These are phyloP conservation scores for Cladochytrium replicatum DNA, from an alignment of 192 early-diverging fungal genomes.

Conservation along the genomic window DNA sequence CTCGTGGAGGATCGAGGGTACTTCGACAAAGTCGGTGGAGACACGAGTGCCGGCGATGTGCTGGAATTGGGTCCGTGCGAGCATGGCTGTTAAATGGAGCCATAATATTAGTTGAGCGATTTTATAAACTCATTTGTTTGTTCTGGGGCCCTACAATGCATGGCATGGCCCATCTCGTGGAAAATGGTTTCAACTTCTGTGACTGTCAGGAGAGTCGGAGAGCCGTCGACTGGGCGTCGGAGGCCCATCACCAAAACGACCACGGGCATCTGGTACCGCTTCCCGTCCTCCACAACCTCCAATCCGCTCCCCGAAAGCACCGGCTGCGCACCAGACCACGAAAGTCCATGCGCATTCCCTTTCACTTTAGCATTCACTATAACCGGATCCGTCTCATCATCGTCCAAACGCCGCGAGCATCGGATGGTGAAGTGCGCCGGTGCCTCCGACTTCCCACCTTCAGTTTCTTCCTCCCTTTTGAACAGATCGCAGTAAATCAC, in stretches of 20 bases:
- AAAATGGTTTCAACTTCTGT: slow-evolving; percentile 90
- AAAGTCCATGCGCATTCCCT: slow-evolving; percentile 4
- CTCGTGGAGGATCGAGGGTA: slow-evolving; percentile 95
- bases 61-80: slow-evolving; percentile 90
- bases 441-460: slow-evolving; percentile 59
- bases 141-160: slow-evolving; percentile 69
- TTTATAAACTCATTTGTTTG: too few species aligned
- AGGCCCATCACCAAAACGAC: slow-evolving; percentile 42
- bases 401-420: slow-evolving; percentile 77
- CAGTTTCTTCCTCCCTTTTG: slow-evolving; percentile 32
- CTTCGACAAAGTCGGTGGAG: slow-evolving; percentile 91
- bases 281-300: slow-evolving; percentile 16
- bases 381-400: slow-evolving; percentile 40
- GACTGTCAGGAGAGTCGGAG: slow-evolving; percentile 60
- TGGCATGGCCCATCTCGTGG: slow-evolving; percentile 99
- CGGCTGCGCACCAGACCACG: neutral
- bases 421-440: slow-evolving; percentile 95
- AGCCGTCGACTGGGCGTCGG: slow-evolving; percentile 8
- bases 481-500: slow-evolving; percentile 93
- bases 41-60: slow-evolving; percentile 94
- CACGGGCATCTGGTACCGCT: slow-evolving; percentile 35
- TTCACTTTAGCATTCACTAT: slow-evolving; percentile 3
- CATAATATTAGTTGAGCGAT: neutral
- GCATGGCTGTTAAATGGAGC: slow-evolving; percentile 62
- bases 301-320: neutral